These are phyloP conservation scores for Linnemannia schmuckeri DNA, from an alignment of 192 early-diverging fungal species.

Conservation along the genomic window DNA sequence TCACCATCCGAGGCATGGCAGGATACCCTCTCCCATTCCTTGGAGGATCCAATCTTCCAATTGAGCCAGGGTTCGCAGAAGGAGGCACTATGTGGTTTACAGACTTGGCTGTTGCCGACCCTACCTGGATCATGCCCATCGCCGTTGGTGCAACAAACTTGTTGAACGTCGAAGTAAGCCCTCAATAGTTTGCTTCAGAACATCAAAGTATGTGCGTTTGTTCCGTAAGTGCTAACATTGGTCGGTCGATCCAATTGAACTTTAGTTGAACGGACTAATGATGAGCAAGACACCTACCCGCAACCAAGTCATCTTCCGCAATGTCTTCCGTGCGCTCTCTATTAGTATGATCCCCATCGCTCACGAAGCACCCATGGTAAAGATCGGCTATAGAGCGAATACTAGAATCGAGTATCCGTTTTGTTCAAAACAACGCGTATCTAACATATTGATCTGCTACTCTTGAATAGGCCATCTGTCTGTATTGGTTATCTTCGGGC, in stretches of 20 bases:
- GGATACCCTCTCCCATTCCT: constrained; percentile 69
- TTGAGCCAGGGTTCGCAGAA: constrained; percentile 60
- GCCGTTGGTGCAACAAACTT: constrained; percentile 73
- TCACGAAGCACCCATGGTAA: constrained; percentile 73
- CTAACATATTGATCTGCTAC: background rate
- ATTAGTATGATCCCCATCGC: constrained; percentile 76
- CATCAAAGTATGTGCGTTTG: background rate
- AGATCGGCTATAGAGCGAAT: background rate
- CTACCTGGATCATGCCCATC: constrained; percentile 77
- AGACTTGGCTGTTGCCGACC: constrained; percentile 73
- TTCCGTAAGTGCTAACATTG: background rate
- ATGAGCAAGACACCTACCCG: constrained; percentile 54
- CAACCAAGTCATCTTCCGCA: constrained; percentile 58
- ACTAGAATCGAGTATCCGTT: background rate
- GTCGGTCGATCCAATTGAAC: background rate
- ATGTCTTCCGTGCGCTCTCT: constrained; percentile 68
- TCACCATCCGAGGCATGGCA: constrained; percentile 75
- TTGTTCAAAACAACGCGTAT: background rate
- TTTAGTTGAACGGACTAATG: constrained; percentile 60
- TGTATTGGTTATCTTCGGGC: constrained; percentile 82
- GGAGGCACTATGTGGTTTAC: constrained; percentile 77
- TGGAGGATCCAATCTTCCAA: constrained; percentile 53
- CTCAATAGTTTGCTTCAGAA: background rate
- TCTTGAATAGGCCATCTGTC: constrained; percentile 63
- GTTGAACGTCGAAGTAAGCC: constrained; percentile 77